phyloP scores from a whole-genome alignment of 495 filamentous ascomycete genomes.

The Aspergillus taichungensis region DNA sequence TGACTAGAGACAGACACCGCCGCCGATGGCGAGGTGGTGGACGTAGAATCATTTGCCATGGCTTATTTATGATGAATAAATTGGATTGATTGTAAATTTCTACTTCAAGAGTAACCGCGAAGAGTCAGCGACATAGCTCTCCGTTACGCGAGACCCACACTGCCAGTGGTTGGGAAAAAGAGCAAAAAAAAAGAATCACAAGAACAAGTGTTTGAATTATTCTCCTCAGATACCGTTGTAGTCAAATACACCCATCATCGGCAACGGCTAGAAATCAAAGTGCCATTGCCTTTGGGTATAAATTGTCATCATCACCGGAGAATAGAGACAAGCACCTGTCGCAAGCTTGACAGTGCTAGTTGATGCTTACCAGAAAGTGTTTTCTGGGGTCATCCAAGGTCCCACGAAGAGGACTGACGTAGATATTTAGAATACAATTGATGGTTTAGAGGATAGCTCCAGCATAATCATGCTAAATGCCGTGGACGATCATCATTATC shows the following conservation, averaged over 20 bases:
- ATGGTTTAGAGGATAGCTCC: constrained; percentile 1
- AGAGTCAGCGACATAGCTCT: constrained; percentile 19
- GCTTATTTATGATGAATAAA: background rate
- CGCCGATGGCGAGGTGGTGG: constrained; percentile 10
- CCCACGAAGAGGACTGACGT: constrained; percentile 1
- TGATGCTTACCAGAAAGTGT: constrained; percentile 22
- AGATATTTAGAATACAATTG: constrained; percentile 7
- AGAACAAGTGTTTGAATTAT: constrained; percentile 7
- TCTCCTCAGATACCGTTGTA: constrained; percentile 99
- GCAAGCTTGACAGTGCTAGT: constrained; percentile 6
- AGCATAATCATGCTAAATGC: constrained; percentile 8
- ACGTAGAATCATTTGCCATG: background rate
- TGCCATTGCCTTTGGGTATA: constrained; percentile 42
- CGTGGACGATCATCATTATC: constrained; percentile 9
- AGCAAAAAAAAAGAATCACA: background rate
- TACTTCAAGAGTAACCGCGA: background rate
- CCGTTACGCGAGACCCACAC: constrained; percentile 5
- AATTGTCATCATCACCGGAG: constrained; percentile 38
- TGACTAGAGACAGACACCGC: constrained; percentile 7
- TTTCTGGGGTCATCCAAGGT: constrained; percentile 5
- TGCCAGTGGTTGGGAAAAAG: too few relatives aligned
- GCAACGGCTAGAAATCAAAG: constrained; percentile 68
- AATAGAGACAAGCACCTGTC: constrained; percentile 8
- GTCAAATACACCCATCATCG: constrained; percentile 71
- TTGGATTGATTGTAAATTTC: background rate